phyloP scores from a whole-genome alignment of 345 rosid species.

The Citrus maxima region DNA sequence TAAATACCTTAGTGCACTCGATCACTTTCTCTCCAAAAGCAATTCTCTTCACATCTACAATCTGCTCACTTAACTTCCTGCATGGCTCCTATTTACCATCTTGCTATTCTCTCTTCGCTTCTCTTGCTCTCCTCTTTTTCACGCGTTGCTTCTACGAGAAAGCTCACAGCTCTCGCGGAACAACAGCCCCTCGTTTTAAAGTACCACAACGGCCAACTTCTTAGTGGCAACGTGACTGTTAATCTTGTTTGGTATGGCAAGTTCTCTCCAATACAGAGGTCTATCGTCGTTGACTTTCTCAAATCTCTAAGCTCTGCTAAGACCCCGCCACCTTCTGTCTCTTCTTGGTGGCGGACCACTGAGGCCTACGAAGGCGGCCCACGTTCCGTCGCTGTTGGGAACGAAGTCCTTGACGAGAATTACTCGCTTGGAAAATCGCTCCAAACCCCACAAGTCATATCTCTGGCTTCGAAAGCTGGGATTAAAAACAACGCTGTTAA shows the following conservation, averaged over 20 bases:
- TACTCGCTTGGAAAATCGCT: conserved; percentile 78
- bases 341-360: conserved; percentile 70
- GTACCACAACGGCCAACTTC: conserved; percentile 77
- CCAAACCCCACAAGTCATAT: conserved; percentile 35
- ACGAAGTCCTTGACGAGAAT: conserved; percentile 48
- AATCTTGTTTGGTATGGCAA: conserved; percentile 83
- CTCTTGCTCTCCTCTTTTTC: conserved; percentile 7
- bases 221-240: conserved; percentile 55
- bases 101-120: background rate
- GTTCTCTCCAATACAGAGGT: conserved; percentile 38
- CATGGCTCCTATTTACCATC: conserved; percentile 10
- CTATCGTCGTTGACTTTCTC: conserved; percentile 59
- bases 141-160: background rate
- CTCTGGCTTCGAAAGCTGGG: conserved; percentile 58
- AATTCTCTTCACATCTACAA: no score
- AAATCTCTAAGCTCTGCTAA: conserved; percentile 58
- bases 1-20: background rate
- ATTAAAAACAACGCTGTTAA: conserved; percentile 43
- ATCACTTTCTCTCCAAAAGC: background rate
- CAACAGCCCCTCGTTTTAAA: background rate
- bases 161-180: background rate
- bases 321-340: conserved; percentile 54
- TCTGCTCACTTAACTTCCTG: background rate
- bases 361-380: conserved; percentile 54
- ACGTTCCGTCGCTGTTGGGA: conserved; percentile 38